A percentile compares a stretch with the other conserved stretches of the same genome.
These are phyloP conservation scores for Hygrophorus russula DNA, from an alignment of 768 basidiomycete species.

Conservation along the genomic window DNA sequence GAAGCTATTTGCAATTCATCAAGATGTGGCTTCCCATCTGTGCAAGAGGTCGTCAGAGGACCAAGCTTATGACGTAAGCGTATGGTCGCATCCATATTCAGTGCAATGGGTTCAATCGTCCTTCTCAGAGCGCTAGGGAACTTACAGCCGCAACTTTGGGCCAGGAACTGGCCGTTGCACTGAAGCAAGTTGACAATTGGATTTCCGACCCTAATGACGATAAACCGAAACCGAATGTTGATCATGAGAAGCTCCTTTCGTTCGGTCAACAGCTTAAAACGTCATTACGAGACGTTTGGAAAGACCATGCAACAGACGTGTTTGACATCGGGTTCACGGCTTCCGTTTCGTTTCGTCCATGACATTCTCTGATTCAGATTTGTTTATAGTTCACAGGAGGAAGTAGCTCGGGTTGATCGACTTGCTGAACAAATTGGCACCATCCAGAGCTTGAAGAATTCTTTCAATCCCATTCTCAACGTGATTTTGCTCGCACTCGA, in stretches of 20 bases:
- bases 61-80: slow-evolving; percentile 62
- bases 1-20: slow-evolving; percentile 48
- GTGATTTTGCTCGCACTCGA: slow-evolving; percentile 74
- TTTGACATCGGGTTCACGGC: slow-evolving; percentile 68
- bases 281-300: slow-evolving; percentile 67
- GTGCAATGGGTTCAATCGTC: slow-evolving; percentile 1
- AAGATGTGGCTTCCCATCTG: slow-evolving; percentile 56
- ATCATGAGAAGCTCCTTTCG: slow-evolving; percentile 25
- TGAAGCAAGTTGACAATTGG: slow-evolving; percentile 45
- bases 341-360: background rate
- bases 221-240: slow-evolving; percentile 29
- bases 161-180: slow-evolving; percentile 65
- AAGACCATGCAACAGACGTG: slow-evolving; percentile 53
- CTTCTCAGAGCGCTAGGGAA: slow-evolving; percentile 67
- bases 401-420: slow-evolving; percentile 53
- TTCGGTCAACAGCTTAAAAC: slow-evolving; percentile 50
- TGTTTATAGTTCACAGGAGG: slow-evolving; percentile 52
- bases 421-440: slow-evolving; percentile 69
- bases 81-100: background rate
- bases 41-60: slow-evolving; percentile 65
- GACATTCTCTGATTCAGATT: background rate
- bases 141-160: slow-evolving; percentile 71
- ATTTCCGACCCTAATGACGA: slow-evolving; percentile 35
- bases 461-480: slow-evolving; percentile 76
- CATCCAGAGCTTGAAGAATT: slow-evolving; percentile 62